Percentiles rank a stretch among this genome's conserved stretches.
Evolutionary conservation across 2,329 filamentous ascomycete species (phyloP).

Genomic region (Cladophialophora chaetospira): DNA sequence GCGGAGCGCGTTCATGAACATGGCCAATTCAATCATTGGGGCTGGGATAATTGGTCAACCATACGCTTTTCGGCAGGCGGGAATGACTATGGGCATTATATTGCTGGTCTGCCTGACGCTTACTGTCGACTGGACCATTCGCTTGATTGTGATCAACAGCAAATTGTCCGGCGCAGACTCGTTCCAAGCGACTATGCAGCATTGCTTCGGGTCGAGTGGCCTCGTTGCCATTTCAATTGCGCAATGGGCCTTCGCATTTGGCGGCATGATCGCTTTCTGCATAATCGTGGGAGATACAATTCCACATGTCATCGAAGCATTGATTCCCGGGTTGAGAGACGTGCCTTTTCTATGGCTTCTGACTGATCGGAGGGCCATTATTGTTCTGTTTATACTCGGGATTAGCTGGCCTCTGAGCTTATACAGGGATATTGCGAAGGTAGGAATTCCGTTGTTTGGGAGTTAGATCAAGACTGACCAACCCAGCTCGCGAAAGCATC

Average conservation of each 20-base stretch:
- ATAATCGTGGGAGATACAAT: constrained; percentile 97
- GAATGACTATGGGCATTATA: constrained; percentile 75
- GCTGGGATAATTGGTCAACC: constrained; percentile 79
- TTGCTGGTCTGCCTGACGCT: constrained; percentile 79
- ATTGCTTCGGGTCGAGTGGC: constrained; percentile 87
- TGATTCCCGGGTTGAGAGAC: constrained; percentile 74
- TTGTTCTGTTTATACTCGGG: constrained; percentile 81
- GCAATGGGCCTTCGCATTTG: constrained; percentile 98
- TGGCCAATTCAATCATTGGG: constrained; percentile 97
- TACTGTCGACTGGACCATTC: constrained; percentile 95
- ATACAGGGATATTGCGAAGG: constrained; percentile 96
- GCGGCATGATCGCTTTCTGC: constrained; percentile 97
- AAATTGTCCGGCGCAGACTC: constrained; percentile 92
- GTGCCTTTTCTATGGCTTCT: constrained; percentile 80
- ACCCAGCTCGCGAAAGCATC: constrained; percentile 88
- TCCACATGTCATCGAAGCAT: constrained; percentile 78
- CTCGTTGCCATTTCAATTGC: constrained; percentile 87
- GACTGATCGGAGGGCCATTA: constrained; percentile 78
- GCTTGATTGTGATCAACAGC: constrained; percentile 94
- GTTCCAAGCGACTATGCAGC: constrained; percentile 93
- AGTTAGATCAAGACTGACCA: constrained; percentile 37
- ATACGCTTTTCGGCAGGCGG: constrained; percentile 93
- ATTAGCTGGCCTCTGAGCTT: constrained; percentile 89
- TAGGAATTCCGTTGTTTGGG: constrained; percentile 38
- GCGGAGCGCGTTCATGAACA: constrained; percentile 95